Evolutionary conservation across 768 basidiomycete species (phyloP).

Genomic region (Boletus reticuloceps): DNA sequence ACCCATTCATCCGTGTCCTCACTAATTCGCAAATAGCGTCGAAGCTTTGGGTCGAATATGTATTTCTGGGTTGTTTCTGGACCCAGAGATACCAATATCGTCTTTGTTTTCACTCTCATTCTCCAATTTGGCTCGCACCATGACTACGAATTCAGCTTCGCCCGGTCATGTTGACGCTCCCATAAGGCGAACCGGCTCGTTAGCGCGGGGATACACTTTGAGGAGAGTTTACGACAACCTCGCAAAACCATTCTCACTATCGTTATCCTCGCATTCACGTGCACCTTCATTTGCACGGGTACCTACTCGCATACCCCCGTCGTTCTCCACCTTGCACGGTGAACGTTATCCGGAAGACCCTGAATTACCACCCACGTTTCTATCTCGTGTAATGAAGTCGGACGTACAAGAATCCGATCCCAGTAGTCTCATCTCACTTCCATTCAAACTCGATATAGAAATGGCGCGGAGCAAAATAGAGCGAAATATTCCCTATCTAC

Average conservation of each 20-base stretch:
- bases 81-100: slow-evolving; percentile 66
- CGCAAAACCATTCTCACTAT: slow-evolving; percentile 49
- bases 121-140: slow-evolving; percentile 16
- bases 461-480: slow-evolving; percentile 52
- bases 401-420: slow-evolving; percentile 36
- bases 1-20: slow-evolving; percentile 9
- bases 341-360: no score
- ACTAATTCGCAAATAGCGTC: slow-evolving; percentile 42
- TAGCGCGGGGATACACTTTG: slow-evolving; percentile 45
- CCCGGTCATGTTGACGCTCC: slow-evolving; percentile 23
- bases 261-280: slow-evolving; percentile 30
- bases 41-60: slow-evolving; percentile 88
- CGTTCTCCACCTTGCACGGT: no score
- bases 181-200: slow-evolving; percentile 30
- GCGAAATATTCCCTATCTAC: slow-evolving; percentile 78
- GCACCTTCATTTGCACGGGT: slow-evolving; percentile 16
- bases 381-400: slow-evolving; percentile 48
- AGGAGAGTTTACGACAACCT: slow-evolving; percentile 44
- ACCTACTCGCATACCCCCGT: slow-evolving; percentile 10
- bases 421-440: slow-evolving; percentile 43
- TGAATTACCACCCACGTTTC: slow-evolving; percentile 42
- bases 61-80: slow-evolving; percentile 84
- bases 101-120: slow-evolving; percentile 44
- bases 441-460: slow-evolving; percentile 57
- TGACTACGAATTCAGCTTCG: slow-evolving; percentile 27